Percentiles rank a stretch among this genome's conserved stretches.
Evolutionary conservation across 208 protist genomes (phyloP).

Genomic region (Acanthamoeba divionensis): DNA sequence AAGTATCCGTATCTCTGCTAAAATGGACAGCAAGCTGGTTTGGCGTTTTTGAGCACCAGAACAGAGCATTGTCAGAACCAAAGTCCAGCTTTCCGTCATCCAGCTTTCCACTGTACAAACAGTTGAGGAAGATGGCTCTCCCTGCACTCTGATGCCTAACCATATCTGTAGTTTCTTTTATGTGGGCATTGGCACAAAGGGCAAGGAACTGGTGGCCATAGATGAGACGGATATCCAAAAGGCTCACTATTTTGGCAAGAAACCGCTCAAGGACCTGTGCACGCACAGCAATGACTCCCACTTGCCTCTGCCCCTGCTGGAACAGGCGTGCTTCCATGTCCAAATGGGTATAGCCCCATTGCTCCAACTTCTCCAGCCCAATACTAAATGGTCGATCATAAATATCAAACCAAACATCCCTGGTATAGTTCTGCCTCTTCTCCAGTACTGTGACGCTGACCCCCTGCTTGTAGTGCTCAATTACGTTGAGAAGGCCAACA

Average conservation of each 20-base stretch:
- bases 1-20: not conserved
- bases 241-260: not conserved
- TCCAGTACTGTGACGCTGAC: not conserved
- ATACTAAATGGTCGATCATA: not conserved
- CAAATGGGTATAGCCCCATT: not conserved
- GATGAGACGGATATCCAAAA: not conserved
- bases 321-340: not conserved
- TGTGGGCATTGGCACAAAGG: not conserved
- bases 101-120: not conserved
- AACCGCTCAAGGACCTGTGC: conserved; percentile 28
- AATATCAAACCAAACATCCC: not conserved
- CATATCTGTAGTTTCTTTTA: not conserved
- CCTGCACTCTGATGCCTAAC: not conserved
- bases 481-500: not conserved
- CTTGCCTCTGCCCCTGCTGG: not conserved
- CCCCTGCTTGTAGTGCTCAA: not conserved
- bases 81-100: not conserved
- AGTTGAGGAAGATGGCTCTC: not conserved
- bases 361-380: not conserved
- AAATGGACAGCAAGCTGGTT: not conserved
- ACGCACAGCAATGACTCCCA: not conserved
- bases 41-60: not conserved
- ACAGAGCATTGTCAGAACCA: not conserved
- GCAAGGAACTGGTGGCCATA: not conserved
- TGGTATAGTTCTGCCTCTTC: not conserved